phyloP scores from a whole-genome alignment of 2,329 filamentous ascomycete species.

The Esteya vermicola region DNA sequence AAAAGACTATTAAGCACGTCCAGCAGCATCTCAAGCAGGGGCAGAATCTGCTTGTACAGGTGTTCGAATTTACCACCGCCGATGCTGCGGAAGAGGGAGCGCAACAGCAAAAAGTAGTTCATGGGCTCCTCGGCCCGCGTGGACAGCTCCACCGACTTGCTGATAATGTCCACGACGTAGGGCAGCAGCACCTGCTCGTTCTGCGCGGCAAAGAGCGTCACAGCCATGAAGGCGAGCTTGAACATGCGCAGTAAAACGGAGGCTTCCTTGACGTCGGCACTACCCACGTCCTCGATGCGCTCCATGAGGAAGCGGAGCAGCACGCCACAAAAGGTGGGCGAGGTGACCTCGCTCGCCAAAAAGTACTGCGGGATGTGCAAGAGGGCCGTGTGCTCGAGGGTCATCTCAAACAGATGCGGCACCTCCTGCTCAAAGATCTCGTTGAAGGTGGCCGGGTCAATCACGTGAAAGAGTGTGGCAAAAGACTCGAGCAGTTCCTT shows the following conservation, averaged over 20 bases:
- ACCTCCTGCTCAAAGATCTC: slow-evolving; percentile 98
- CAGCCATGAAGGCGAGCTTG: slow-evolving; percentile 98
- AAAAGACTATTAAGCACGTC: slow-evolving; percentile 94
- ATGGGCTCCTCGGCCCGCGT: slow-evolving; percentile 94
- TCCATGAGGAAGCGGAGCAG: slow-evolving; percentile 95
- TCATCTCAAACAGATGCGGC: slow-evolving; percentile 90
- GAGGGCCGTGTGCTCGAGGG: slow-evolving; percentile 88
- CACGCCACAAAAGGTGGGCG: slow-evolving; percentile 96
- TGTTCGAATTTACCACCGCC: slow-evolving; percentile 95
- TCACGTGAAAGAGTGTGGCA: slow-evolving; percentile 94
- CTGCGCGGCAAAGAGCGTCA: slow-evolving; percentile 84
- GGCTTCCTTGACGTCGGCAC: slow-evolving; percentile 79
- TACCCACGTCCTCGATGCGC: slow-evolving; percentile 87
- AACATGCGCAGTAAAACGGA: slow-evolving; percentile 88
- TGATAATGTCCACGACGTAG: slow-evolving; percentile 94
- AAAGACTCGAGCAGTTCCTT: slow-evolving; percentile 97
- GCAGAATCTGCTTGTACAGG: slow-evolving; percentile 94
- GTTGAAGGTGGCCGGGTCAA: slow-evolving; percentile 95
- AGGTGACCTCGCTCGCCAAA: slow-evolving; percentile 95
- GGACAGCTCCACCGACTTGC: slow-evolving; percentile 90
- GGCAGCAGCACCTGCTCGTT: slow-evolving; percentile 94
- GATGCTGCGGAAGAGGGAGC: slow-evolving; percentile 90
- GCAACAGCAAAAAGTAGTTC: slow-evolving; percentile 91
- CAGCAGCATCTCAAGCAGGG: slow-evolving; percentile 89
- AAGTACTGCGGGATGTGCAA: slow-evolving; percentile 97